phyloP scores from a whole-genome alignment of 2,329 filamentous ascomycete genomes.

The Aureobasidium vineae region DNA sequence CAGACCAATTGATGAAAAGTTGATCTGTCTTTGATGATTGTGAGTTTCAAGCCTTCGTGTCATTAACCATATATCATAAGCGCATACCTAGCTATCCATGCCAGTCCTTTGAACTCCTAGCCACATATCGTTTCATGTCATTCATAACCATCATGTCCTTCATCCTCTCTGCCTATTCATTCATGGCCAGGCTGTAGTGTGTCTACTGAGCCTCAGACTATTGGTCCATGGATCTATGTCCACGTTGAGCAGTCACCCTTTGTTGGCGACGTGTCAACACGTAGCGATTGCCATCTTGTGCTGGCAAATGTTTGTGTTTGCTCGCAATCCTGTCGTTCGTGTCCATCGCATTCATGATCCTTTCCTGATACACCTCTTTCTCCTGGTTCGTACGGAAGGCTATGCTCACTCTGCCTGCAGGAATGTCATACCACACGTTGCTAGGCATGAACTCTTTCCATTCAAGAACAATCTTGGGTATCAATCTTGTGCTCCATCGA shows the following conservation, averaged over 20 bases:
- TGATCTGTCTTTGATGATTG: background rate
- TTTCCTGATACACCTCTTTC: background rate
- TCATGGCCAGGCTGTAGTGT: background rate
- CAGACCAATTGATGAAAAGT: background rate
- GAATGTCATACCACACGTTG: conserved; percentile 34
- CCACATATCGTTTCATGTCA: background rate
- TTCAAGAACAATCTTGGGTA: conserved; percentile 34
- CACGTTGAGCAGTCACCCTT: background rate
- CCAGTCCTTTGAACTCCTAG: background rate
- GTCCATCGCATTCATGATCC: conserved; percentile 8
- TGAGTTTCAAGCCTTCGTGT: background rate
- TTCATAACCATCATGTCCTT: background rate
- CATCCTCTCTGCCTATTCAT: background rate
- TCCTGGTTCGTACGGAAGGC: conserved; percentile 9
- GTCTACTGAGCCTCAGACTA: background rate
- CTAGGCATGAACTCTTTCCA: conserved; percentile 32
- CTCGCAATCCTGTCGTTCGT: background rate
- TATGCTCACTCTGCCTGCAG: conserved; percentile 36
- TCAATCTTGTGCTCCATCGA: conserved; percentile 16
- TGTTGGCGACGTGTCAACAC: background rate
- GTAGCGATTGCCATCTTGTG: background rate
- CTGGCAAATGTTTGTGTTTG: background rate
- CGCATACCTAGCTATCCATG: background rate
- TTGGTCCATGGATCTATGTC: background rate
- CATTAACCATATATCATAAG: background rate